phyloP scores from a whole-genome alignment of 257 asterid species.

The Echites panduratus region DNA sequence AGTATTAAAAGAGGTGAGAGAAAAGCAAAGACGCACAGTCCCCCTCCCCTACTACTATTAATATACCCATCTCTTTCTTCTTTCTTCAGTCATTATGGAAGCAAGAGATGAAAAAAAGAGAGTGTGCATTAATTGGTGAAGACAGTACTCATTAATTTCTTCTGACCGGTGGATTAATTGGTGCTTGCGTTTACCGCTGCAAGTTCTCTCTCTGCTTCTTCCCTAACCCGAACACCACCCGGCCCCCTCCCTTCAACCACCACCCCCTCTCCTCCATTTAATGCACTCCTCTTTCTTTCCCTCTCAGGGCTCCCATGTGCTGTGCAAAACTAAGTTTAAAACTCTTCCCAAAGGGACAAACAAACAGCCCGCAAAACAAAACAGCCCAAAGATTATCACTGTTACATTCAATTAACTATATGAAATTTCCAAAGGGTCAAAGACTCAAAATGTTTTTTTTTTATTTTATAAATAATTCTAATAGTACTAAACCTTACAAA shows the following conservation, averaged over 20 bases:
- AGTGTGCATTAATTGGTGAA: background rate
- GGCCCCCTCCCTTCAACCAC: background rate
- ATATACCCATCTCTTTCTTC: background rate
- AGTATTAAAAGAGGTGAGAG: background rate
- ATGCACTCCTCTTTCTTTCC: background rate
- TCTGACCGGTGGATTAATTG: conserved; percentile 2
- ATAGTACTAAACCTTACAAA: background rate
- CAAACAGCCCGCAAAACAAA: background rate
- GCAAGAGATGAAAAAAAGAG: background rate
- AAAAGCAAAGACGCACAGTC: no score
- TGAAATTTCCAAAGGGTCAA: background rate
- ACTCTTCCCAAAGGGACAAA: background rate
- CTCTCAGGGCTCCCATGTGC: background rate
- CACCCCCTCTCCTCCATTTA: background rate
- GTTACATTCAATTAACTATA: background rate
- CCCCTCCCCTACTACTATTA: background rate
- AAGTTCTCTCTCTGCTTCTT: background rate
- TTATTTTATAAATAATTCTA: background rate
- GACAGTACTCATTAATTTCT: conserved; percentile 6
- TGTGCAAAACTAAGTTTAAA: no score
- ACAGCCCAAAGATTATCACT: background rate
- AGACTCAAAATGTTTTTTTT: background rate
- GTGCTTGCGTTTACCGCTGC: conserved; percentile 8
- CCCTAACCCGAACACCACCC: background rate
- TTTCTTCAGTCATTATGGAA: background rate